Conservation (phyloP, 352 stramenopile species). For the Globisporangium solare region DNA sequence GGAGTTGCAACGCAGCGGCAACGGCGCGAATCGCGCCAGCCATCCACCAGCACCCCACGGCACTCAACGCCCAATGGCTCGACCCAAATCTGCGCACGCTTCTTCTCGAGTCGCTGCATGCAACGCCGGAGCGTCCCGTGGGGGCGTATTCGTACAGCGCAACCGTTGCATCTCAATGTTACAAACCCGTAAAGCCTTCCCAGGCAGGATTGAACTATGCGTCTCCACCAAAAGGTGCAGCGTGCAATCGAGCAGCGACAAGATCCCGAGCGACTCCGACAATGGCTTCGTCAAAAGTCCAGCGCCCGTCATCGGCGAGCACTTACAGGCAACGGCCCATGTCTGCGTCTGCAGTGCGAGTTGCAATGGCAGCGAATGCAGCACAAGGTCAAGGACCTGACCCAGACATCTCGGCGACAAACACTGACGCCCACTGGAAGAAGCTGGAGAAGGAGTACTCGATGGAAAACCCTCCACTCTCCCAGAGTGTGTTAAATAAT, state of each 20-base stretch:
- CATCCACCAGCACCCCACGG: conserved; percentile 1
- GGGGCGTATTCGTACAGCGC: conserved; percentile 57
- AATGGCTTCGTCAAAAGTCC: not conserved
- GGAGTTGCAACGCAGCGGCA: conserved; percentile 17
- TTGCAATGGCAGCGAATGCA: not conserved
- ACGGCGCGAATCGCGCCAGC: not conserved
- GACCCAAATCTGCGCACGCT: conserved; percentile 38
- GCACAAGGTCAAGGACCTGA: conserved; percentile 1
- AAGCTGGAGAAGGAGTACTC: conserved; percentile 31
- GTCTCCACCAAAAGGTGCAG: conserved; percentile 13
- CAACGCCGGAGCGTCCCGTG: not conserved
- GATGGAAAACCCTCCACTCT: conserved; percentile 13
- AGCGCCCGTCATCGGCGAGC: conserved; percentile 18
- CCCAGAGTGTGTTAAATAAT: not conserved
- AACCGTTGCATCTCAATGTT: conserved; percentile 57
- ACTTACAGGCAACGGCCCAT: conserved; percentile 20
- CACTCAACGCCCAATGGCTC: conserved; percentile 5
- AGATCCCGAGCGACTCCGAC: conserved; percentile 1
- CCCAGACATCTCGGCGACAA: not conserved
- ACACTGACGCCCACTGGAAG: conserved; percentile 37
- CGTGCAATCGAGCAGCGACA: not conserved
- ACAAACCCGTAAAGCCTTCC: conserved; percentile 47
- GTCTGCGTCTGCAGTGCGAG: conserved; percentile 20
- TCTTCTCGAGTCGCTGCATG: conserved; percentile 6
- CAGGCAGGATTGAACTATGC: conserved; percentile 31